Base-by-base conservation (phyloP, 2,329 filamentous ascomycete species). In the Hypoxylon sp. region DNA sequence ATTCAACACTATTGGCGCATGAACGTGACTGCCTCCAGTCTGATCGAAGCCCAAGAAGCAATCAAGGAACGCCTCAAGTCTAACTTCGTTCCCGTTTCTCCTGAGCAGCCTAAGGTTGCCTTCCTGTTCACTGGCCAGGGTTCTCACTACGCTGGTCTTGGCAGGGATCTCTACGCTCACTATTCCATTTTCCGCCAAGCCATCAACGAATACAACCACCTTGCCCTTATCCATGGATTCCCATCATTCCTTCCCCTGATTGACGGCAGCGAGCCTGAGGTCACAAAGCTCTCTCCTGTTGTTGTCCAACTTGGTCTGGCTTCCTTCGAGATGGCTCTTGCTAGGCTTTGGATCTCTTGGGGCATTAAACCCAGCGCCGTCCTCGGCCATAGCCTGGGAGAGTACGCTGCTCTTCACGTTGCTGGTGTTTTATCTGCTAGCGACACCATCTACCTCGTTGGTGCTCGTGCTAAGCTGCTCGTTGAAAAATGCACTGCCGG, bases 401-500 rank as follows among this genome's bases (percentile, higher is more conserved):
- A 93, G 77, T 93, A 93, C 73, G 90, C 91, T 38, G 91, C 91
- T 43, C 85, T 93, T 10, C 85, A 91, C 73, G 84, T 89, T 43
- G 89, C 91, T 58, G 91, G 90, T 53, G 90, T 93, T 14, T 82
- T 93, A 30, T 91, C 90, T 17, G 89, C 87, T 19, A 87, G 87
- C 72, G 91, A 93, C 75, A 88, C 91, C 74, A 86, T 95, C 60
- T 90, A 89, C 70, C 83, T 94, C 1, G 90, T 94, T 19, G 91
- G 91, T 41, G 78, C 82, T 58, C 87, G 92, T 69, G 91, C 91
- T 14, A 81, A 86, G 75, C 82, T 93, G 14, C 82, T 94, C 2
- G 85, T 89, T 48, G 81, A 87, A 59, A 86, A 87, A 70, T 94
- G 91, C 81, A 88, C 85, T 17, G 82, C 85, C 11, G 86, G 89